A percentile compares a stretch with the other conserved stretches of the same genome.
Conservation (phyloP, 257 asterid genomes). For the Nicotiana paniculata region DNA sequence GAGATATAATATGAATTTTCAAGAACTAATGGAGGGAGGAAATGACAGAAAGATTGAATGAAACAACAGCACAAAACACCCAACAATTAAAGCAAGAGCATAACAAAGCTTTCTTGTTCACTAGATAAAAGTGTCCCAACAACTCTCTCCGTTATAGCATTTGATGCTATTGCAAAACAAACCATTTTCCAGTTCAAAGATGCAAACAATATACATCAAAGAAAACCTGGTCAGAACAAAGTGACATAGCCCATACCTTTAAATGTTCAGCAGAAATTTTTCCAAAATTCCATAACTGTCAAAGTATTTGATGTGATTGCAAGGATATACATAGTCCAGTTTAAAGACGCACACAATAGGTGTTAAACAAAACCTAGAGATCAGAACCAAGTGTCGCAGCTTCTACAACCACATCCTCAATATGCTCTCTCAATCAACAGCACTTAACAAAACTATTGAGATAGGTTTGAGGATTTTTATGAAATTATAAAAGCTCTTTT, state of each 20-base stretch:
- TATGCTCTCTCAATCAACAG: neutral
- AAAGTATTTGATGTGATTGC: neutral
- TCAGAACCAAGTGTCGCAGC: neutral
- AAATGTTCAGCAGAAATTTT: too few species aligned
- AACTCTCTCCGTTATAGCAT: too few species aligned
- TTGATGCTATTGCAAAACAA: too few species aligned
- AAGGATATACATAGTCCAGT: neutral
- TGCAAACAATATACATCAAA: too few species aligned
- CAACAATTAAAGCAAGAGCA: neutral
- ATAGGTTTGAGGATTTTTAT: neutral
- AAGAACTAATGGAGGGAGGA: neutral
- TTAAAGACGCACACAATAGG: neutral
- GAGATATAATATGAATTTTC: neutral
- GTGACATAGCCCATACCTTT: too few species aligned
- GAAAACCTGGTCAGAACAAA: too few species aligned
- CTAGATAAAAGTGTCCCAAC: too few species aligned
- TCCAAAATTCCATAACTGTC: neutral
- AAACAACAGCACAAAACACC: neutral
- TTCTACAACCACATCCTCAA: neutral
- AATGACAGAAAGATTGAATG: neutral
- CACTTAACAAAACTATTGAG: neutral
- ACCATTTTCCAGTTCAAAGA: too few species aligned
- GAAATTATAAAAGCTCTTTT: neutral
- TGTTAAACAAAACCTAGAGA: neutral
- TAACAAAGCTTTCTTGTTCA: too few species aligned